Evolutionary conservation across 2,329 filamentous ascomycete genomes (phyloP).

Genomic region (Epicoccum nigrum): DNA sequence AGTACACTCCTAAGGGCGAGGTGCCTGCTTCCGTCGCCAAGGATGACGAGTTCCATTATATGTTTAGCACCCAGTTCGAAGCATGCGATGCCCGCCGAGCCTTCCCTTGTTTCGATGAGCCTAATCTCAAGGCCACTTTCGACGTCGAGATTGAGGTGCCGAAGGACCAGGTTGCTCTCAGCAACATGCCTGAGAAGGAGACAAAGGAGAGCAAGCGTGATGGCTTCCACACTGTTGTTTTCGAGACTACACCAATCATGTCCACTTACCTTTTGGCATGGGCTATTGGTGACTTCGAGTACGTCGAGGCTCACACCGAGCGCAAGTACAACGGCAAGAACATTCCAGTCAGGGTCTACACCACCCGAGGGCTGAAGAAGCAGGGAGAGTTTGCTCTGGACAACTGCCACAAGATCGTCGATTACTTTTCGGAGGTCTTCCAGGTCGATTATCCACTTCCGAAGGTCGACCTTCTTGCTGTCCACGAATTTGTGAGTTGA

Average conservation of each 20-base stretch:
- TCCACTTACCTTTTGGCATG: constrained; percentile 95
- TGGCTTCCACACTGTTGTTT: constrained; percentile 78
- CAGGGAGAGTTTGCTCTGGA: constrained; percentile 89
- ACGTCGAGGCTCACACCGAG: constrained; percentile 88
- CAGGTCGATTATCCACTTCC: constrained; percentile 85
- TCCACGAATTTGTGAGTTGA: constrained; percentile 83
- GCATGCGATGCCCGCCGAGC: constrained; percentile 92
- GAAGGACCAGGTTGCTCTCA: constrained; percentile 83
- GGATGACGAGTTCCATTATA: constrained; percentile 68
- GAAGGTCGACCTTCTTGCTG: constrained; percentile 94
- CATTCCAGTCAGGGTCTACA: constrained; percentile 94
- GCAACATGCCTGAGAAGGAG: constrained; percentile 92
- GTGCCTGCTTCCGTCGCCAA: constrained; percentile 78
- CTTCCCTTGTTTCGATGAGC: constrained; percentile 98
- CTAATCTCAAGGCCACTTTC: constrained; percentile 94
- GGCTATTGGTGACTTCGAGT: constrained; percentile 97
- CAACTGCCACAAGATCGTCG: constrained; percentile 90
- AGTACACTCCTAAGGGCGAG: constrained; percentile 81
- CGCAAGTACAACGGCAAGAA: constrained; percentile 89
- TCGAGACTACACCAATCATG: constrained; percentile 91
- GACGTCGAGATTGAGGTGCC: constrained; percentile 93
- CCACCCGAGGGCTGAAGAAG: constrained; percentile 89
- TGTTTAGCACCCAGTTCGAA: constrained; percentile 96
- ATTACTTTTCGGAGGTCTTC: constrained; percentile 96
- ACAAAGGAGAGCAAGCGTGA: constrained; percentile 74